These are phyloP conservation scores for Zygosaccharomyces gambellarensis DNA, from an alignment of 805 yeast genomes.

Conservation along the genomic window DNA sequence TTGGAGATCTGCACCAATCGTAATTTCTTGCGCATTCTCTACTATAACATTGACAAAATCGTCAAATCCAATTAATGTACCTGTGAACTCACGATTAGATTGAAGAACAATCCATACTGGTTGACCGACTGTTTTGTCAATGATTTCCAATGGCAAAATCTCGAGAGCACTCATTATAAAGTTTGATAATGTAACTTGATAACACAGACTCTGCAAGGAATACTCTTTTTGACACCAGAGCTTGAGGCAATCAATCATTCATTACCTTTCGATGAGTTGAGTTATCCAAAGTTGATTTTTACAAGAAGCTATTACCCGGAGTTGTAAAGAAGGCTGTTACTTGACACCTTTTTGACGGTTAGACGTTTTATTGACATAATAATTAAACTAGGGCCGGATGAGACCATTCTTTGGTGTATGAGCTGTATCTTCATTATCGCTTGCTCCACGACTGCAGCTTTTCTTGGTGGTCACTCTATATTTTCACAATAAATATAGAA, in stretches of 20 bases:
- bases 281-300: not conserved
- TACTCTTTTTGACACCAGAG: no score
- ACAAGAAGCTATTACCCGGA: not conserved
- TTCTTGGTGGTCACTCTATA: no score
- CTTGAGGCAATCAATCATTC: not conserved
- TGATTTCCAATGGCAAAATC: constrained; percentile 69
- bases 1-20: constrained; percentile 17
- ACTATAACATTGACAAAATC: constrained; percentile 91
- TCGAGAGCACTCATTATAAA: constrained; percentile 13
- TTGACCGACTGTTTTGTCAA: constrained; percentile 83
- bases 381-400: not conserved
- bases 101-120: constrained; percentile 60
- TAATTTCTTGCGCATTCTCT: constrained; percentile 51
- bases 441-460: no score
- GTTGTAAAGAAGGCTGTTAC: not conserved
- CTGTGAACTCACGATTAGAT: constrained; percentile 72
- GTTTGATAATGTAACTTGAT: no score
- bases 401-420: no score
- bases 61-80: constrained; percentile 86
- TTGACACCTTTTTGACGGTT: not conserved
- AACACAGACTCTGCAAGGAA: no score
- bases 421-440: no score
- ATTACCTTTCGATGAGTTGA: not conserved
- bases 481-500: no score
- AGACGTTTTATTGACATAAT: not conserved